Evolutionary conservation across 768 basidiomycete genomes (phyloP), one percentile per base, ranked within the genome.

Genomic region (Hericium rajendrae): DNA sequence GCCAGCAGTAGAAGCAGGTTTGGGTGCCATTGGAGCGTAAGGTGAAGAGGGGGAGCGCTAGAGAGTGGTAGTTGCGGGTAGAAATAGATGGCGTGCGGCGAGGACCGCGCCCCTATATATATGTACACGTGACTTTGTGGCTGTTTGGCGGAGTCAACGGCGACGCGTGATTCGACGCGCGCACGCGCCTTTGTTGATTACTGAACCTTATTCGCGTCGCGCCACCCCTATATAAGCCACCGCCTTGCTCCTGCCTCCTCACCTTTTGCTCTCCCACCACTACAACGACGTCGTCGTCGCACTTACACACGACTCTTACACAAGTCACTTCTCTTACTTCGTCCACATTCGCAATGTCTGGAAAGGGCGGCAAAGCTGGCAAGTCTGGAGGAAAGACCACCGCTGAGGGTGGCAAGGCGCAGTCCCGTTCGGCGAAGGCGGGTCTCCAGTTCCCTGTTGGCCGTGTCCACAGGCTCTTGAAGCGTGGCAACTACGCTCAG

Each of bases 361-460:
- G 74, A 57, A 79, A 77, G 60, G 63, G 73, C 54, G 84, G 84
- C 56, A 88, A 88, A 72, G 82, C 61, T 20, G 60, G 59, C 55
- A 62, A 62, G 56, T 80, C 84, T 55, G 86, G 88, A 65, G 87
- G 84, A 73, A 77, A 78, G 50, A 62, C 71, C 37, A 78, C 78
- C 43, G 72, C 67, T 41, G 75, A 75, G 6, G 67, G 66, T 20
- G 61, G 61, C 67, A 87, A 82, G 69, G 74, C 80, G 11, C 80
- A 81, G 59, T 86, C 86, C 1, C 87, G 87, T 62, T 88, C 86
- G 12, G 78, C 84, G 41, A 83, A 80, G 67, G 86, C 87, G 46
- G 87, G 87, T 57, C 84, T 89, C 54, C 87, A 89, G 71, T 88
- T 88, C 74, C 93, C 92, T 48, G 92, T 95, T 66, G 91, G 92